phyloP scores from a whole-genome alignment of 1,284 basidiomycete genomes.

The Pascua guehoae region DNA sequence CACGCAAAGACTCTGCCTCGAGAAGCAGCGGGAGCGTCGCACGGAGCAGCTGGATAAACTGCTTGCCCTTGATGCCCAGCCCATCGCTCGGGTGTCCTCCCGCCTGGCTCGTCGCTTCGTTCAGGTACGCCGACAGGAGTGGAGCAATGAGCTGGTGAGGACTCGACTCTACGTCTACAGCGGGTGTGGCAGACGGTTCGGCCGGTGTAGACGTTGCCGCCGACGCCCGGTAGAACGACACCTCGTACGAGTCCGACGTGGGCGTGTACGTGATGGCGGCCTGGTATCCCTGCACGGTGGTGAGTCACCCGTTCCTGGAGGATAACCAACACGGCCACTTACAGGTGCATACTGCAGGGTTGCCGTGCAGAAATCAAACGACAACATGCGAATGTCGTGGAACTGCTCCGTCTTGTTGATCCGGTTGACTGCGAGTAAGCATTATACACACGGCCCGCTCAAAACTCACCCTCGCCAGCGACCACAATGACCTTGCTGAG shows the following conservation, averaged over 20 bases:
- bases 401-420: conserved; percentile 68
- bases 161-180: conserved; percentile 12
- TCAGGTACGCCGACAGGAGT: conserved; percentile 37
- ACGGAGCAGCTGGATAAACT: conserved; percentile 33
- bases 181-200: neutral
- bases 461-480: conserved; percentile 74
- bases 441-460: too few species aligned
- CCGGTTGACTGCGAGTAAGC: conserved; percentile 61
- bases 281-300: conserved; percentile 23
- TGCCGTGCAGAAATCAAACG: conserved; percentile 84
- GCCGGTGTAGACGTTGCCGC: conserved; percentile 1
- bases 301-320: neutral
- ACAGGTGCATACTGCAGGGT: conserved; percentile 64
- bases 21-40: conserved; percentile 35
- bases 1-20: conserved; percentile 19
- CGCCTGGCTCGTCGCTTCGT: conserved; percentile 27
- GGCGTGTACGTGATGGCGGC: conserved; percentile 45
- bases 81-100: neutral
- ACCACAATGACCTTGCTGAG: conserved; percentile 89
- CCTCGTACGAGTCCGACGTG: conserved; percentile 40
- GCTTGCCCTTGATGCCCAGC: conserved; percentile 18
- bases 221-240: conserved; percentile 26
- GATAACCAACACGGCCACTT: neutral
- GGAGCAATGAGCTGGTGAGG: conserved; percentile 36
- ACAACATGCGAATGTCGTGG: conserved; percentile 69